Conservation (phyloP, 2,329 filamentous ascomycete species). For the Fusarium sp. region DNA sequence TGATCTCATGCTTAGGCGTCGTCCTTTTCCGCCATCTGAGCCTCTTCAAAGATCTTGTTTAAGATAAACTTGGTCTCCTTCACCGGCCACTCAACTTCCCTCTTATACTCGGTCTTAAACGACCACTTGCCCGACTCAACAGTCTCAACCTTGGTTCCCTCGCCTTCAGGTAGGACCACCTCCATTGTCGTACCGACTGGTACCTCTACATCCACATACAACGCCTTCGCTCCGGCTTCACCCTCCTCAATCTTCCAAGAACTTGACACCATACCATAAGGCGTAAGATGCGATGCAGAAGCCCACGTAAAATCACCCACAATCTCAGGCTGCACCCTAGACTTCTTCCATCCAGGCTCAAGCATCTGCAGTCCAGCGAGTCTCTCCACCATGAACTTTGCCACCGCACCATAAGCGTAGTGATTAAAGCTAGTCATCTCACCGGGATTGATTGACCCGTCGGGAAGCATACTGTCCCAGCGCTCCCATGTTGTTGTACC, state of each 20-base stretch:
- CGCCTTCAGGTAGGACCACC: conserved; percentile 26
- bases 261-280: conserved; percentile 38
- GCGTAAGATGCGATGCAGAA: conserved; percentile 34
- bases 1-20: neutral
- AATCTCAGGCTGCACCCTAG: conserved; percentile 29
- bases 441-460: conserved; percentile 53
- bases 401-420: conserved; percentile 55
- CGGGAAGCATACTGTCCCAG: conserved; percentile 54
- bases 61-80: conserved; percentile 16
- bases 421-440: conserved; percentile 58
- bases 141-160: conserved; percentile 10
- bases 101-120: conserved; percentile 1
- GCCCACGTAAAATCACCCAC: conserved; percentile 38
- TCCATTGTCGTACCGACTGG: conserved; percentile 39
- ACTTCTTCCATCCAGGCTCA: conserved; percentile 44
- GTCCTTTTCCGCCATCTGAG: neutral
- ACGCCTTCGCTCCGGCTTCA: neutral
- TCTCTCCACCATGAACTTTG: conserved; percentile 51
- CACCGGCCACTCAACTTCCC: conserved; percentile 18
- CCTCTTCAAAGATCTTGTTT: neutral
- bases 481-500: conserved; percentile 58
- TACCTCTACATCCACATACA: conserved; percentile 29
- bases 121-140: conserved; percentile 39
- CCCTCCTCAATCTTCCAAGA: conserved; percentile 38
- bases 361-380: conserved; percentile 40